Conservation (phyloP, 2,329 filamentous ascomycete genomes). For the Diaporthe aspalathi region DNA sequence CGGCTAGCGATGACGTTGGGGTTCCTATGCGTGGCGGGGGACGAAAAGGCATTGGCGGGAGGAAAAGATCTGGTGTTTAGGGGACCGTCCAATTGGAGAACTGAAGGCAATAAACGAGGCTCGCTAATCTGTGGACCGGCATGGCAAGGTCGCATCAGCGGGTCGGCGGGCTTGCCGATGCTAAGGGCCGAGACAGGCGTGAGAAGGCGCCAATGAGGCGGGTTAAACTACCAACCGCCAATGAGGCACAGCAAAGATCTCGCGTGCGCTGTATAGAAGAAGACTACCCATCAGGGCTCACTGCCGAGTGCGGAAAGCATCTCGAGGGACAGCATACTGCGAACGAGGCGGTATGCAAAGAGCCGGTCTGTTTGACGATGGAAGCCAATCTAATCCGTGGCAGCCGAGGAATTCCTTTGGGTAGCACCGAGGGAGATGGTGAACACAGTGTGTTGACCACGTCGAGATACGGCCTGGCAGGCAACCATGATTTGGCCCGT, state of each 20-base stretch:
- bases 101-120: constrained; percentile 24
- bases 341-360: neutral
- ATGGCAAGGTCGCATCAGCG: constrained; percentile 29
- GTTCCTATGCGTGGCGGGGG: neutral
- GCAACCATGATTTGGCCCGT: neutral
- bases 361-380: neutral
- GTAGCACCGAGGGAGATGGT: neutral
- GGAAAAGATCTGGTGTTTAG: constrained; percentile 11
- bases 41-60: neutral
- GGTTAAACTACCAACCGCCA: too few relatives aligned
- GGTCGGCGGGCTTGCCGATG: constrained; percentile 14
- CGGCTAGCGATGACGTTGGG: neutral
- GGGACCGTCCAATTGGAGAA: constrained; percentile 11
- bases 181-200: neutral
- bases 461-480: neutral
- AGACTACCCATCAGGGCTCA: neutral
- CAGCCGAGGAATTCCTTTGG: neutral
- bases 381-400: neutral
- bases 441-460: neutral
- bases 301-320: neutral
- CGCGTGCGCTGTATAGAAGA: neutral
- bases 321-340: neutral
- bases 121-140: constrained; percentile 35
- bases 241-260: neutral
- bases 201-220: constrained; percentile 1